Conservation (phyloP, 2,329 filamentous ascomycete genomes). For the Penicillium sp. region DNA sequence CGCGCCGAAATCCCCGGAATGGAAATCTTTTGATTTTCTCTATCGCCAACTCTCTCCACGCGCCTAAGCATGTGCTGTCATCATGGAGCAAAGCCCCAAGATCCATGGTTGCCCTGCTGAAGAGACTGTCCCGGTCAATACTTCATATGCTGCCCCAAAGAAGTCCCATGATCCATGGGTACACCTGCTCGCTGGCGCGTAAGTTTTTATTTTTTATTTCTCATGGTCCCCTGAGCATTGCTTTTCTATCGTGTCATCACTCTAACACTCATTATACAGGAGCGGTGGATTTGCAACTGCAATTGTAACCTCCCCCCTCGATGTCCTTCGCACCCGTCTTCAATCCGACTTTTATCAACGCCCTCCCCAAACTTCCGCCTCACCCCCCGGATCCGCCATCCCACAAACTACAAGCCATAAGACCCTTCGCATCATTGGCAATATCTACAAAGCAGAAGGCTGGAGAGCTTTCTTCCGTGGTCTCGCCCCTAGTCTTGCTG, state of each 20-base stretch:
- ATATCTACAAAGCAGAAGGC: conserved; percentile 35
- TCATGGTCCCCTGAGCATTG: conserved; percentile 1
- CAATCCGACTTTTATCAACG: conserved; percentile 92
- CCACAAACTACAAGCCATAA: conserved; percentile 22
- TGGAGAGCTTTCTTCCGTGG: conserved; percentile 37
- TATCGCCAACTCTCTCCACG: conserved; percentile 5
- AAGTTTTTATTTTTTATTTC: conserved; percentile 12
- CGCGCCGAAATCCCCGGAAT: conserved; percentile 8
- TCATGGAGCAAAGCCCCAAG: conserved; percentile 17
- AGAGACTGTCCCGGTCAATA: conserved; percentile 7
- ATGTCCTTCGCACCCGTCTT: conserved; percentile 95
- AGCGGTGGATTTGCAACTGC: conserved; percentile 78
- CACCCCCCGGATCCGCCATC: conserved; percentile 52
- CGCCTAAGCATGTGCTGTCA: conserved; percentile 11
- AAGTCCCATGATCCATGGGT: conserved; percentile 23
- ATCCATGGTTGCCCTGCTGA: conserved; percentile 13
- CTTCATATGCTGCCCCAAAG: conserved; percentile 8
- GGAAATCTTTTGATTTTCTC: conserved; percentile 18
- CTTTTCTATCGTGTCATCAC: background rate
- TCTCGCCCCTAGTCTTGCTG: conserved; percentile 35
- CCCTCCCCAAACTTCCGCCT: conserved; percentile 42
- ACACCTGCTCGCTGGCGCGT: conserved; percentile 34
- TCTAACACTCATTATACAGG: conserved; percentile 13
- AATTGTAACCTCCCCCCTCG: conserved; percentile 85
- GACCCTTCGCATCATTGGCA: conserved; percentile 32